phyloP scores from a whole-genome alignment of 1,284 basidiomycete species.

The Puccinia brachypodii region DNA sequence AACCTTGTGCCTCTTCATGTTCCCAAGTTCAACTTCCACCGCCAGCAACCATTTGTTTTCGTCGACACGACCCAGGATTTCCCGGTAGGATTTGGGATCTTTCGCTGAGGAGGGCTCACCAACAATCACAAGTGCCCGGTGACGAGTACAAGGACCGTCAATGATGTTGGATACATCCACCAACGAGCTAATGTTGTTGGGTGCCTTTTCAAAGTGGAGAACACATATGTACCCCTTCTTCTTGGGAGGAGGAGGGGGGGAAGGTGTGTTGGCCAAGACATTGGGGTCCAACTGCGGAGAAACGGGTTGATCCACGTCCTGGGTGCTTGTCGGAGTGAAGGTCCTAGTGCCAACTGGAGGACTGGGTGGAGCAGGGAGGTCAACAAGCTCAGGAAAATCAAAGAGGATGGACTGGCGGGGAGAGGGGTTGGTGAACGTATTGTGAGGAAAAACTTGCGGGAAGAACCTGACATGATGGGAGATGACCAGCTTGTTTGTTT shows the following conservation, averaged over 20 bases:
- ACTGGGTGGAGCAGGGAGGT: not conserved
- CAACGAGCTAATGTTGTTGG: not conserved
- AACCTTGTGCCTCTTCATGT: conserved; percentile 1
- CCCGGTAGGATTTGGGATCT: not conserved
- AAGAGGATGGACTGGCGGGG: not conserved
- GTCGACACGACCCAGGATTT: not conserved
- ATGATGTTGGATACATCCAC: not conserved
- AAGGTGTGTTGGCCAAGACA: too few species aligned
- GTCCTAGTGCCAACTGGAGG: too few species aligned
- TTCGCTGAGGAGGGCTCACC: not conserved
- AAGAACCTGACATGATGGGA: not conserved
- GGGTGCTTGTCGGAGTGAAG: not conserved
- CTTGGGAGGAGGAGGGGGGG: not conserved
- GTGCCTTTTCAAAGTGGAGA: not conserved
- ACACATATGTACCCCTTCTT: conserved; percentile 4
- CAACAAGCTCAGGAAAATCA: not conserved
- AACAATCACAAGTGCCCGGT: not conserved
- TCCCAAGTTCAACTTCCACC: not conserved
- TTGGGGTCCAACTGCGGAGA: too few species aligned
- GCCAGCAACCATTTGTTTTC: conserved; percentile 2
- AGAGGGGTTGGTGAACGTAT: not conserved
- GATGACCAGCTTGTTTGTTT: not conserved
- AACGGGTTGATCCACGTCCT: too few species aligned
- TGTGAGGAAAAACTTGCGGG: not conserved
- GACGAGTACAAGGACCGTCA: not conserved